A percentile compares a stretch with the other conserved stretches of the same genome.
Evolutionary conservation across 495 filamentous ascomycete species (phyloP).

Genomic region (Lasiosphaeria ovina): DNA sequence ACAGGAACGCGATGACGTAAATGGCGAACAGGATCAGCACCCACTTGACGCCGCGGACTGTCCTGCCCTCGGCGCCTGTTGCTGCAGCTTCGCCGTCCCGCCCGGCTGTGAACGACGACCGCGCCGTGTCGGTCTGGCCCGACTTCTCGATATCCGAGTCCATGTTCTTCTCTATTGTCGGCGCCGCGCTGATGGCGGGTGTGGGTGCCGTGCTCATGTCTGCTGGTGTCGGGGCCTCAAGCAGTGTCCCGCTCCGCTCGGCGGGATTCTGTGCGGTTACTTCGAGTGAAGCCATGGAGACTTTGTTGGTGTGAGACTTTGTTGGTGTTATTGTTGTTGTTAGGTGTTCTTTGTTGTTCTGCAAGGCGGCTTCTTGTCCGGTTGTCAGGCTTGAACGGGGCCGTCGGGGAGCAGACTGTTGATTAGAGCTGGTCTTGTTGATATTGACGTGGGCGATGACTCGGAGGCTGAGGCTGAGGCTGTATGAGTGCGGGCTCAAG

Average conservation of each 20-base stretch:
- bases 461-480: too few species aligned
- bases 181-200: constrained; percentile 13
- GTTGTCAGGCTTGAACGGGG: too few species aligned
- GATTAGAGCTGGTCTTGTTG: too few species aligned
- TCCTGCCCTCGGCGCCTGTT: background rate
- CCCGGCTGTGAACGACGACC: background rate
- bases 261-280: background rate
- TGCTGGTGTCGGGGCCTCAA: background rate
- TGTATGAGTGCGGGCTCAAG: too few species aligned
- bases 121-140: background rate
- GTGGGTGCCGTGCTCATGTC: constrained; percentile 18
- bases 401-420: too few species aligned
- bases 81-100: background rate
- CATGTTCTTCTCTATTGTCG: constrained; percentile 13
- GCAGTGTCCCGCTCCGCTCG: background rate
- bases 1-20: constrained; percentile 50
- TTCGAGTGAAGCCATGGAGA: background rate
- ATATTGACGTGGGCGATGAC: too few species aligned
- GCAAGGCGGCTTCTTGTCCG: too few species aligned
- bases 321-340: too few species aligned
- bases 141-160: constrained; percentile 14
- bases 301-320: too few species aligned
- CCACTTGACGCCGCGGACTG: constrained; percentile 34
- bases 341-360: too few species aligned
- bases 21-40: constrained; percentile 46